Conservation (phyloP, 345 rosid genomes). For the Eucalyptus erythrocorys region DNA sequence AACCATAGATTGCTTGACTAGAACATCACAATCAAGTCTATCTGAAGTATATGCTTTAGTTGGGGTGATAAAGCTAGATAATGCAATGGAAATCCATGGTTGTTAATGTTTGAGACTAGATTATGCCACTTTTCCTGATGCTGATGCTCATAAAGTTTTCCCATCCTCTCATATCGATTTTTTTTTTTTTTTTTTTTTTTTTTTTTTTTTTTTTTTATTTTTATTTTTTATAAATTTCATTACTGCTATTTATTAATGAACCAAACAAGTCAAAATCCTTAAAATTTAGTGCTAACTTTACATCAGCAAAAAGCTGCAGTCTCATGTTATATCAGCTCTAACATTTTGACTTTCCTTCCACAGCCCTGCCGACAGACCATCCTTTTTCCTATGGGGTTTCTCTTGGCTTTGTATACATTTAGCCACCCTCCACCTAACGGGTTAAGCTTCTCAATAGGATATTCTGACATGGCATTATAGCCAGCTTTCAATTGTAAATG, state of each 20-base stretch:
- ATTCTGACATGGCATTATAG: neutral
- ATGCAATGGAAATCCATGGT: neutral
- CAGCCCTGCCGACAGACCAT: neutral
- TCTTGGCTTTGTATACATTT: neutral
- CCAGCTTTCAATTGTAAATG: neutral
- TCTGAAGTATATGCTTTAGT: neutral
- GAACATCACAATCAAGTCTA: neutral
- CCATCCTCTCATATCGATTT: neutral
- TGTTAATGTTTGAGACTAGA: neutral
- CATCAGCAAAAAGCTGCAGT: neutral
- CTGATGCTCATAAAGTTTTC: neutral
- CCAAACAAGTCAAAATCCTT: neutral
- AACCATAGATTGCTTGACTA: neutral
- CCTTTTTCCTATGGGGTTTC: neutral
- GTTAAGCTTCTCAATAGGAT: neutral
- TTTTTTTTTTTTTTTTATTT: neutral
- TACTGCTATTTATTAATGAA: neutral
- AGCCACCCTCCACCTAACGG: neutral
- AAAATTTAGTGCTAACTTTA: neutral
- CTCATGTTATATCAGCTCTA: neutral
- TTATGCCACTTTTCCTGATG: neutral
- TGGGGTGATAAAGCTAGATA: neutral
- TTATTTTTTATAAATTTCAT: neutral
- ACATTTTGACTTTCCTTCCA: neutral
- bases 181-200: neutral